Evolutionary conservation across 2,329 filamentous ascomycete species (phyloP), one percentile per base, ranked within the genome.

Genomic region (Massarina eburnea): DNA sequence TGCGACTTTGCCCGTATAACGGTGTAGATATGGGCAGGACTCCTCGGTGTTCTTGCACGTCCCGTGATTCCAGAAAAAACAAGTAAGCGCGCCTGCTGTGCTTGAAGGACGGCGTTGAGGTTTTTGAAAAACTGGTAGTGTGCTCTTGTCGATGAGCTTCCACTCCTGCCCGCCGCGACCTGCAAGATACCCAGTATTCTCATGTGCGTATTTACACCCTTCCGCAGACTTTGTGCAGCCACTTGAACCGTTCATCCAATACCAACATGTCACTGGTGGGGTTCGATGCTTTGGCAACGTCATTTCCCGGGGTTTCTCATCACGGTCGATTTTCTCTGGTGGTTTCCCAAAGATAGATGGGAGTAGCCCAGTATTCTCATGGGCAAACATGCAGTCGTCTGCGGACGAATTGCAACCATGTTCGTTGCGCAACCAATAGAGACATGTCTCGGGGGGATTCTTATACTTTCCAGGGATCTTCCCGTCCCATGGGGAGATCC

Each of bases 361-460:
- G 17, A 63, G 17, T 21, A 39, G 40, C 5, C 66, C 66, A 17
- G 66, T 69, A 42, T 69, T 64, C 19, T 39, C 29, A 26, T 69
- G 66, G 14, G 65, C 62, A 41, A 49, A 68, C 1, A 2, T 1
- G 30, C 66, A 68, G 2, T 61, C 46, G 6, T 61, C 51, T 4
- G 43, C 54, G 17, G 55, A 9, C 14, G 42, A 57, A 0, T 8
- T 47, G 37, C 65, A 68, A 1, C 54, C 52, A 2, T n/a, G 14
- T 8, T 30, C 37, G 4, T 40, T 40, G 2, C 33, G 46, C 20
- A 67, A 46, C 63, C 64, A 69, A 29, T 32, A 61, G 1, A 7
- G 35, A 40, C 67, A 70, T 4, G 62, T 69, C 24, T 64, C 19
- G 4, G 64, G 62, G 10, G 58, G 61, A 7, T 43, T 51, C 17